These are phyloP conservation scores for Apodospora peruviana DNA, from an alignment of 495 filamentous ascomycete species.

Conservation along the genomic window DNA sequence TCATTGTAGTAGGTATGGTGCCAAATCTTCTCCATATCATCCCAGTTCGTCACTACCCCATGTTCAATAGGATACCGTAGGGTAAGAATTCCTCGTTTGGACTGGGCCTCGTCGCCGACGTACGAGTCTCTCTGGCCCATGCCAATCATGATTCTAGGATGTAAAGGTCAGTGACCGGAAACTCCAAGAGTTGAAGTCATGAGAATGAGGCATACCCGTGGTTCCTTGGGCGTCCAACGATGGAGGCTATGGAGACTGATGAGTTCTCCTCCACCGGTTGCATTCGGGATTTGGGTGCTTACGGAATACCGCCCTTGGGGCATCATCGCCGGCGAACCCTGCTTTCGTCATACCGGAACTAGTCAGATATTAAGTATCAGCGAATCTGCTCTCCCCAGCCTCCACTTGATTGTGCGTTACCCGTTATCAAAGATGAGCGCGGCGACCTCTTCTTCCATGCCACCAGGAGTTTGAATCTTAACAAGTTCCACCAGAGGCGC, in stretches of 20 bases:
- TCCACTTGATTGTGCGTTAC: constrained; percentile 51
- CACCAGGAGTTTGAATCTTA: too few species aligned
- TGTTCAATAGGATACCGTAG: constrained; percentile 99
- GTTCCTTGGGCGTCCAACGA: constrained; percentile 98
- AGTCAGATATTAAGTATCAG: constrained; percentile 17
- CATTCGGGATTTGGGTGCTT: constrained; percentile 53
- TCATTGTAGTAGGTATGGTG: constrained; percentile 99
- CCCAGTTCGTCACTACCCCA: constrained; percentile 99
- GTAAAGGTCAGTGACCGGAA: constrained; percentile 11
- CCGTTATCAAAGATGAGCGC: constrained; percentile 99
- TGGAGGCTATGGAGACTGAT: constrained; percentile 39
- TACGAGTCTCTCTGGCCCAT: constrained; percentile 99
- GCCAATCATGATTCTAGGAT: constrained; percentile 98
- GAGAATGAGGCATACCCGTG: constrained; percentile 74
- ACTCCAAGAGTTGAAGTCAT: background rate
- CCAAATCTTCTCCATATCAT: constrained; percentile 99
- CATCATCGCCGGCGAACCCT: constrained; percentile 99
- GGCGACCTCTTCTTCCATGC: constrained; percentile 99
- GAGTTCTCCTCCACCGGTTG: constrained; percentile 3
- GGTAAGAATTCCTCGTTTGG: constrained; percentile 98
- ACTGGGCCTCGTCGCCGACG: constrained; percentile 98
- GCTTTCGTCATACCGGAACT: constrained; percentile 99
- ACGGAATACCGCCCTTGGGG: constrained; percentile 99
- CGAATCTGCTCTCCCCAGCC: background rate
- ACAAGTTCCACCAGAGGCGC: too few species aligned